These are phyloP conservation scores for Rhizopogon salebrosus DNA, from an alignment of 768 basidiomycete genomes.

Conservation along the genomic window DNA sequence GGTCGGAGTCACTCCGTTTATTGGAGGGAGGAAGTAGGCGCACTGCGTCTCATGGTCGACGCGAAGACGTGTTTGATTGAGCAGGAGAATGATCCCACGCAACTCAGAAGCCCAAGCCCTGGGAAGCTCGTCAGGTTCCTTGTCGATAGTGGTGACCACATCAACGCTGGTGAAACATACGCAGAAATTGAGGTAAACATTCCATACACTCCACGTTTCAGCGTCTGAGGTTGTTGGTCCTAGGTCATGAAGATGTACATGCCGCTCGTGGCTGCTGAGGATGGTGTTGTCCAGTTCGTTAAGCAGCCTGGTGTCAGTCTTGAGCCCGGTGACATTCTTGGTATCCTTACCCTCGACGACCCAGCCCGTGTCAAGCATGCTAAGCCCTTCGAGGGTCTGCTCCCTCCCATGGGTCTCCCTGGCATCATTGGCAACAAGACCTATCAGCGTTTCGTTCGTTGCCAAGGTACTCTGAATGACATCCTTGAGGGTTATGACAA, in stretches of 20 bases:
- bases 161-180: constrained; percentile 94
- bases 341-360: constrained; percentile 94
- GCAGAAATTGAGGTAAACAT: constrained; percentile 89
- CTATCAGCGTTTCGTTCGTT: constrained; percentile 77
- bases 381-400: constrained; percentile 94
- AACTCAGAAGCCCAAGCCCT: constrained; percentile 91
- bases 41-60: constrained; percentile 88
- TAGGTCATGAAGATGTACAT: constrained; percentile 99
- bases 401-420: constrained; percentile 83
- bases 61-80: constrained; percentile 98
- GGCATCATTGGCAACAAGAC: constrained; percentile 84
- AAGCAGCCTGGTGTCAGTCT: constrained; percentile 98
- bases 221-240: background rate
- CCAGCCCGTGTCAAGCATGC: constrained; percentile 96
- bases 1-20: constrained; percentile 96
- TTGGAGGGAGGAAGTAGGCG: constrained; percentile 97
- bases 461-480: constrained; percentile 75
- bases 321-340: constrained; percentile 95
- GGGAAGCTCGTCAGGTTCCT: constrained; percentile 94
- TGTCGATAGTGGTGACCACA: constrained; percentile 95
- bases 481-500: constrained; percentile 97
- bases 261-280: constrained; percentile 92
- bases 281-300: constrained; percentile 91
- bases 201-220: background rate
- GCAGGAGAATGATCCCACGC: constrained; percentile 99